Evolutionary conservation across 1,139 yeast genomes (phyloP).

Genomic region (Hansenula anomala): DNA sequence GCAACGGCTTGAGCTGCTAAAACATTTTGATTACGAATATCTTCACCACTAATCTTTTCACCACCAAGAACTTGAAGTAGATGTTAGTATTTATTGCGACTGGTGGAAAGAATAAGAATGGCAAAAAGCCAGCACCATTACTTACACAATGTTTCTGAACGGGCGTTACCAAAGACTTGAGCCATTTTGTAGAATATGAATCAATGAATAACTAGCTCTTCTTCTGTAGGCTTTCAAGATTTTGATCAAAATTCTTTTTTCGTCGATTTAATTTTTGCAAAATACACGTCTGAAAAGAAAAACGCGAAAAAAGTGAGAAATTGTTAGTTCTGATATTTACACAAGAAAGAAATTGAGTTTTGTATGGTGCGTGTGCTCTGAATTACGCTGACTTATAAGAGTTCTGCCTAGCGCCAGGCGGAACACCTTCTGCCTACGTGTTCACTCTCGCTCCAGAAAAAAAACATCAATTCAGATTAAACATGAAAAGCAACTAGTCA

Average conservation of each 20-base stretch:
- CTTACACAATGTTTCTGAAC: constrained; percentile 80
- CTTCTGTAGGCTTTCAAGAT: neutral
- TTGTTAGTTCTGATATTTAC: constrained; percentile 8
- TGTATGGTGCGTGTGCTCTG: neutral
- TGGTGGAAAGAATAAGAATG: no score
- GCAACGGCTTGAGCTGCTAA: constrained; percentile 96
- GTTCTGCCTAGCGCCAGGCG: neutral
- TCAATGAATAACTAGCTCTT: neutral
- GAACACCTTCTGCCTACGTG: neutral
- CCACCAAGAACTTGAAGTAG: constrained; percentile 70
- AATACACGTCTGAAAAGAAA: neutral
- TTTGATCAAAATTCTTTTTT: neutral
- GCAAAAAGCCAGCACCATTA: no score
- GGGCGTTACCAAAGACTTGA: constrained; percentile 59
- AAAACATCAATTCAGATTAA: neutral
- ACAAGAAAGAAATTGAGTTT: neutral
- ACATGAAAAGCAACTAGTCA: neutral
- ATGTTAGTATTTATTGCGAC: constrained; percentile 1
- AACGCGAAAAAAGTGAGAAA: neutral
- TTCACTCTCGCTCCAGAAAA: no score
- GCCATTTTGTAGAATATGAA: constrained; percentile 33
- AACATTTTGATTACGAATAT: constrained; percentile 92
- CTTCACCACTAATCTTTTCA: constrained; percentile 93
- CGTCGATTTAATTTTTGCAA: neutral
- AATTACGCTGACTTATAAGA: constrained; percentile 1